Evolutionary conservation across 306 rosid genomes (phyloP).

Genomic region (Casuarina glauca): DNA sequence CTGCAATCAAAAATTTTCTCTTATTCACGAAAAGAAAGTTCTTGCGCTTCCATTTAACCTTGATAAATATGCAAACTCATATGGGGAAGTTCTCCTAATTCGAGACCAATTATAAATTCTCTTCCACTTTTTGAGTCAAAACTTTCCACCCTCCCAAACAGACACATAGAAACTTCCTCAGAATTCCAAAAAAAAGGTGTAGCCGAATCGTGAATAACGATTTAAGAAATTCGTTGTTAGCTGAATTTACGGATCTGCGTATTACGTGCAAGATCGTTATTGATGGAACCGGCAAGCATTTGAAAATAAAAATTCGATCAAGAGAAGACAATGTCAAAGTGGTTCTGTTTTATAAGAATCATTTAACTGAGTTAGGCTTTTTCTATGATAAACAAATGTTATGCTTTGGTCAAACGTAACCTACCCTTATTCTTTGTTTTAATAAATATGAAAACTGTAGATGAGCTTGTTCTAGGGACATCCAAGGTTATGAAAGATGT

Average conservation of each 20-base stretch:
- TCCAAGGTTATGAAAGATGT: too few relatives aligned
- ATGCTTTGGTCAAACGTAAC: too few relatives aligned
- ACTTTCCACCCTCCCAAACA: too few relatives aligned
- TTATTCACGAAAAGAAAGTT: not conserved
- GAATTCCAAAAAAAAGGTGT: not conserved
- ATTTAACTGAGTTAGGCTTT: not conserved
- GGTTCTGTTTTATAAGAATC: not conserved
- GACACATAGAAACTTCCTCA: not conserved
- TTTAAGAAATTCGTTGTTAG: not conserved
- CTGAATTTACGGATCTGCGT: conserved; percentile 2
- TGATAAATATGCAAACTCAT: not conserved
- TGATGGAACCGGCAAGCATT: not conserved
- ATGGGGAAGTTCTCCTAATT: not conserved
- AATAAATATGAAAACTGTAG: too few relatives aligned
- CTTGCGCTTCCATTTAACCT: not conserved
- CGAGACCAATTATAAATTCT: not conserved
- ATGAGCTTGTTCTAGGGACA: too few relatives aligned
- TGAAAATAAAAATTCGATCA: not conserved
- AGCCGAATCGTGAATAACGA: not conserved
- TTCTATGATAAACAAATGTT: too few relatives aligned
- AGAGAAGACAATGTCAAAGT: not conserved
- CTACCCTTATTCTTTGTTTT: too few relatives aligned
- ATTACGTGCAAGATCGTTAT: not conserved
- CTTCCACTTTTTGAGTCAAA: not conserved
- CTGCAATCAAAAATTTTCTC: not conserved